phyloP scores from a whole-genome alignment of 805 yeast species.

The Jamesozyma spencerorum region DNA sequence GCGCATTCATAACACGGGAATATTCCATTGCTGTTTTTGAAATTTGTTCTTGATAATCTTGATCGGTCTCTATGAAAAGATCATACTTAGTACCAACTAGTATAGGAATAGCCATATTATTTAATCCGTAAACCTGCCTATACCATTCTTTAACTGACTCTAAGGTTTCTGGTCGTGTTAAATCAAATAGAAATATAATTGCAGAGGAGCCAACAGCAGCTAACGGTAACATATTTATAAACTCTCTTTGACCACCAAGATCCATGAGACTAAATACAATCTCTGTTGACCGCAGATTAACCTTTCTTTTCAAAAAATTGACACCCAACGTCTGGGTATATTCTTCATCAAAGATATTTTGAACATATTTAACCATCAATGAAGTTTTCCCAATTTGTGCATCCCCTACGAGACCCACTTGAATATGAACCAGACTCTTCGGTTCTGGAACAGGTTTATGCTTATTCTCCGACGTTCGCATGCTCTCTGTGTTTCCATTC shows the following conservation, averaged over 20 bases:
- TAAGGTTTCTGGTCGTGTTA: constrained; percentile 73
- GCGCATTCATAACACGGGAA: constrained; percentile 80
- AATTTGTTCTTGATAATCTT: constrained; percentile 70
- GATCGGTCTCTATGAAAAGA: constrained; percentile 64
- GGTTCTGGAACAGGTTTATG: constrained; percentile 6
- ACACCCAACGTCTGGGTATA: constrained; percentile 92
- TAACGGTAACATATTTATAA: constrained; percentile 86
- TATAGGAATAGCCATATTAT: constrained; percentile 83
- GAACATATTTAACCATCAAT: constrained; percentile 92
- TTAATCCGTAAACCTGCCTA: constrained; percentile 78
- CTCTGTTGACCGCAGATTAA: constrained; percentile 72
- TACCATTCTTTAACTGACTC: constrained; percentile 89
- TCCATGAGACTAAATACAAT: constrained; percentile 91
- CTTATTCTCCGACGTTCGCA: not conserved
- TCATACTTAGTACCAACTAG: constrained; percentile 91
- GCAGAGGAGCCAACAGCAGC: constrained; percentile 91
- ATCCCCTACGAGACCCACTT: constrained; percentile 88
- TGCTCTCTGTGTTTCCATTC: not conserved
- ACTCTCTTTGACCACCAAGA: constrained; percentile 88
- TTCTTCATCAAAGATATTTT: constrained; percentile 80
- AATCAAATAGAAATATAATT: constrained; percentile 76
- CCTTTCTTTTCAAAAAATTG: constrained; percentile 83
- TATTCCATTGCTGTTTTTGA: constrained; percentile 73
- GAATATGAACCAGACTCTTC: constrained; percentile 33
- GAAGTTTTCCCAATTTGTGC: constrained; percentile 94